These are phyloP conservation scores for Metschnikowia sp. DNA, from an alignment of 805 yeast genomes.

Conservation along the genomic window DNA sequence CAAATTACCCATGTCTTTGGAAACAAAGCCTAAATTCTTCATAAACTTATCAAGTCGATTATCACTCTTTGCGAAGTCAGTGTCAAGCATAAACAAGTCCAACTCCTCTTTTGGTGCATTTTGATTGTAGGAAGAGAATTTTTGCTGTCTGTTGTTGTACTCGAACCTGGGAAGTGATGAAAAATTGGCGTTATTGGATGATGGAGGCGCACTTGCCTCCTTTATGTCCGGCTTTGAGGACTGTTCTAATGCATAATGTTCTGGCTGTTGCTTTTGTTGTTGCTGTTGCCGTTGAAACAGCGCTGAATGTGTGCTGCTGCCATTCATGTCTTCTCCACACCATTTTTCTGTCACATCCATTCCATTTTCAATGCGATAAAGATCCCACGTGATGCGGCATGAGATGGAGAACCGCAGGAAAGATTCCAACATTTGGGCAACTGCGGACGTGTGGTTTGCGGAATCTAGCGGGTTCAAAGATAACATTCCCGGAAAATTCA, in stretches of 20 bases:
- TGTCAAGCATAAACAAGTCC: constrained; percentile 16
- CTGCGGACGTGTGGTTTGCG: constrained; percentile 2
- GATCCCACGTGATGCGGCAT: constrained; percentile 17
- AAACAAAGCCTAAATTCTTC: constrained; percentile 14
- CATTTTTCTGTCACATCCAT: background rate
- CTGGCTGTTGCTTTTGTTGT: too few species aligned
- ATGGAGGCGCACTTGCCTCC: background rate
- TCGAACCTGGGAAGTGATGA: constrained; percentile 2
- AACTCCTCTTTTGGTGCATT: constrained; percentile 11
- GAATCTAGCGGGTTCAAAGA: constrained; percentile 10
- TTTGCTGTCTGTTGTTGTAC: background rate
- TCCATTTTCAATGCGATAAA: constrained; percentile 16
- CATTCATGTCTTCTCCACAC: background rate
- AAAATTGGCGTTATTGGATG: background rate
- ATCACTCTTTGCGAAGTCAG: constrained; percentile 14
- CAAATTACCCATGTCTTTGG: background rate
- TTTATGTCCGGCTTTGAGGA: too few species aligned
- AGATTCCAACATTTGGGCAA: constrained; percentile 7
- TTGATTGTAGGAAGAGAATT: constrained; percentile 1
- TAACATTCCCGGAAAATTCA: constrained; percentile 20
- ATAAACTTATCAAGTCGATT: constrained; percentile 14
- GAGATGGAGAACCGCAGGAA: constrained; percentile 14
- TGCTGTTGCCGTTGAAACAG: too few species aligned
- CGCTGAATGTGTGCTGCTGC: too few species aligned
- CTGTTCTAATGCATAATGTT: too few species aligned